These are phyloP conservation scores for Halophytophthora polymorphica DNA, from an alignment of 352 stramenopile species.

Conservation along the genomic window DNA sequence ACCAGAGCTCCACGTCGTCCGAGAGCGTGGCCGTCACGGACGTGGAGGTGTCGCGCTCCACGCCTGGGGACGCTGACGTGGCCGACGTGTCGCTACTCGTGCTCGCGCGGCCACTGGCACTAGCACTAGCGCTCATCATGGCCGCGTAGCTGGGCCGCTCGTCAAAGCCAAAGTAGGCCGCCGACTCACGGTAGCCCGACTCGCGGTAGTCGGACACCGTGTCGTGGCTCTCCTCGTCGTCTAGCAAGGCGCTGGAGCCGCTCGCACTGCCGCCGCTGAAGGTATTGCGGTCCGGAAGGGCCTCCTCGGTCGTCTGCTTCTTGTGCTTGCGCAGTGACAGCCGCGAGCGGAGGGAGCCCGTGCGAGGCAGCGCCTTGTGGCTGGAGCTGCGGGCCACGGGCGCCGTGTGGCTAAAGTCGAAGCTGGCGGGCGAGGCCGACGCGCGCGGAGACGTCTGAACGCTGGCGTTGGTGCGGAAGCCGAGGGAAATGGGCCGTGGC, in stretches of 20 bases:
- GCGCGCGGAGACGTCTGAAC: slow-evolving; percentile 58
- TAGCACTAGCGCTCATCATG: slow-evolving; percentile 6
- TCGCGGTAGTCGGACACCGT: slow-evolving; percentile 21
- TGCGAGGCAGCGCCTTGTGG: slow-evolving; percentile 12
- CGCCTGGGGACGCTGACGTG: neutral
- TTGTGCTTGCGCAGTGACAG: slow-evolving; percentile 5
- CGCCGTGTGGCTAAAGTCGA: slow-evolving; percentile 13
- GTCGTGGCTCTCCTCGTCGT: slow-evolving; percentile 25
- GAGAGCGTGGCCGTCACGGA: slow-evolving; percentile 61
- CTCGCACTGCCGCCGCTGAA: slow-evolving; percentile 8
- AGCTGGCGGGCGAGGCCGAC: slow-evolving; percentile 6
- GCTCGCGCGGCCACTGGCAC: slow-evolving; percentile 6
- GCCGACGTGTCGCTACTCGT: neutral
- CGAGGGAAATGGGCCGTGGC: slow-evolving; percentile 61
- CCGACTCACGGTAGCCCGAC: slow-evolving; percentile 12
- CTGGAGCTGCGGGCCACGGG: slow-evolving; percentile 9
- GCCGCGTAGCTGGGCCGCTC: slow-evolving; percentile 2
- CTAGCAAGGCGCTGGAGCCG: slow-evolving; percentile 9
- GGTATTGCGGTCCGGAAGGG: neutral
- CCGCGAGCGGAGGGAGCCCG: neutral
- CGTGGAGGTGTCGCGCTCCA: slow-evolving; percentile 38
- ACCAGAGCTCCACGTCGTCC: slow-evolving; percentile 79
- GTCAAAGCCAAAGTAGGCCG: neutral
- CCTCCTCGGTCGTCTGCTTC: slow-evolving; percentile 1
- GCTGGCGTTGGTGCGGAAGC: slow-evolving; percentile 68